Base-by-base conservation (phyloP, 2,329 filamentous ascomycete species). In the Xylariaceae sp. region DNA sequence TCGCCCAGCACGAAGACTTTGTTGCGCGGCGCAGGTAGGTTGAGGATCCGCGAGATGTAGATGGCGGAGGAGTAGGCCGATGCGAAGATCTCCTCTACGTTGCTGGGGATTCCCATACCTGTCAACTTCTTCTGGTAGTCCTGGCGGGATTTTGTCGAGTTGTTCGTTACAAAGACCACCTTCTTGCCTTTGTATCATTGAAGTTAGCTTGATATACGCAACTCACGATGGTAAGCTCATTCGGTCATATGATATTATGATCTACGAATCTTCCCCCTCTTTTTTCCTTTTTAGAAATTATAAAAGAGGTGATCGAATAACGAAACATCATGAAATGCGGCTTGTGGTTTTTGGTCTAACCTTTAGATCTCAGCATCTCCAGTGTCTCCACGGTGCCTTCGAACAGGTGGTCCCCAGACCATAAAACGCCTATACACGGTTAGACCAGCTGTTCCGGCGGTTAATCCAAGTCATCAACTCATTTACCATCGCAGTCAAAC, bases 1-100 rank as follows among this genome's bases (percentile, higher is more conserved):
- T 99, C 94, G 59, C 94, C 94, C 12, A 99, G 78, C 18, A 96
- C 89, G 68, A 89, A 99, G 60, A 99, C 94, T 71, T 96, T 96
- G 77, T 89, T 90, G 74, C 89, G 92, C 34, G 85, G 84, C 3
- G 81, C 72, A 2, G 87, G 84, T 3, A 95, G 83, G 62, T 88
- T 80, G 63, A 99, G 81, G 71, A 99, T 96, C 61, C 92, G 88
- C 9, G 89, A 87, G 68, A 99, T 96, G 78, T 99, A 99, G 69
- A 99, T 86, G 58, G 92, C 89, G 39, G 94, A 86, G 61, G 90
- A 95, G 80, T 99, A 99, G 37, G 92, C 88, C 8, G 92, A 96
- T 57, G 89, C 91, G 69, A 99, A 99, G 62, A 99, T 88, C 75
- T 99, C 94, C 68, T 97, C 90, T 41, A 87, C 83, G 54, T 82